These are phyloP conservation scores for Elsinoe fawcettii DNA, from an alignment of 2,329 filamentous ascomycete species.

Conservation along the genomic window DNA sequence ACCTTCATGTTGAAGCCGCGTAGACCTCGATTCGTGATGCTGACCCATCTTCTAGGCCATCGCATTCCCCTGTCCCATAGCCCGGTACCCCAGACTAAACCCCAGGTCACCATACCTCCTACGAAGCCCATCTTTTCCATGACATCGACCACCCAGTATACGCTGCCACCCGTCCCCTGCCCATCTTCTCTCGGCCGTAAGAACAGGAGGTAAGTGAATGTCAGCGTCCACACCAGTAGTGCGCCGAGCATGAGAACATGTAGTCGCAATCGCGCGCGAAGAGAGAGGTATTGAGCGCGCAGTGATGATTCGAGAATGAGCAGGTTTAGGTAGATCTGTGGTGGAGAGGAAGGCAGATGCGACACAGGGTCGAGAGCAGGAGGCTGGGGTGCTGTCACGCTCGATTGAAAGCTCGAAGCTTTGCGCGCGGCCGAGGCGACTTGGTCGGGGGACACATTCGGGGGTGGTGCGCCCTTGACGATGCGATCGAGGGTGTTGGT, in stretches of 20 bases:
- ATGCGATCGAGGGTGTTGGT: conserved; percentile 63
- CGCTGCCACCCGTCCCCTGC: conserved; percentile 78
- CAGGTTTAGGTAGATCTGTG: conserved; percentile 96
- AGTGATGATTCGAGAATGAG: conserved; percentile 92
- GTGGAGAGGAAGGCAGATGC: conserved; percentile 78
- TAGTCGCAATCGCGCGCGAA: conserved; percentile 78
- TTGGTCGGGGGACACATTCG: conserved; percentile 44
- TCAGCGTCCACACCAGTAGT: conserved; percentile 69
- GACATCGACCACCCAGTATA: conserved; percentile 94
- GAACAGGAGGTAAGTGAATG: conserved; percentile 86
- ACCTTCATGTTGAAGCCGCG: conserved; percentile 94
- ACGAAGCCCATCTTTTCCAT: conserved; percentile 86
- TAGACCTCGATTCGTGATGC: conserved; percentile 79
- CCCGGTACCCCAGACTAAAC: conserved; percentile 87
- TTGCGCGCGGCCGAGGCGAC: conserved; percentile 32
- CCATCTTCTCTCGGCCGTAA: conserved; percentile 95
- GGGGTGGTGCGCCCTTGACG: conserved; percentile 77
- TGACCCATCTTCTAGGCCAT: conserved; percentile 89
- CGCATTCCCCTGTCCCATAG: conserved; percentile 93
- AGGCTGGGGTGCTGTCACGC: conserved; percentile 29
- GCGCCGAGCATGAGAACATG: conserved; percentile 87
- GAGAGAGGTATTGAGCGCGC: conserved; percentile 82
- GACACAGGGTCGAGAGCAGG: conserved; percentile 59
- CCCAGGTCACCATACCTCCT: conserved; percentile 76
- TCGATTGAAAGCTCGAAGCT: conserved; percentile 35